Evolutionary conservation across 306 rosid species (phyloP).

Genomic region (Prunus davidiana): DNA sequence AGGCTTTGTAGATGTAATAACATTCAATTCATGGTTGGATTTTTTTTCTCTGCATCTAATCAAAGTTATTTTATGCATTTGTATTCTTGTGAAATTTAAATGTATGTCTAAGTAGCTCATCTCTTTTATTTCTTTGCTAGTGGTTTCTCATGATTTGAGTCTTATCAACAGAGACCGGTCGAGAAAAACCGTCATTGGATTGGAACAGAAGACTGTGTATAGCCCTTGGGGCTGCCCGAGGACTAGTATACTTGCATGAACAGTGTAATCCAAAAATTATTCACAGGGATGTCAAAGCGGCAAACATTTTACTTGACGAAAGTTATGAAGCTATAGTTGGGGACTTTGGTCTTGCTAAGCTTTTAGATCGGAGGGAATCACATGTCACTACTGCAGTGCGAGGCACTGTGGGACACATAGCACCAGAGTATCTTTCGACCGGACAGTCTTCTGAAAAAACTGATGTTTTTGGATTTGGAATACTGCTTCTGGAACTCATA

Average conservation of each 20-base stretch:
- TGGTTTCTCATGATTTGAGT: conserved; percentile 1
- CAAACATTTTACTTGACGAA: conserved; percentile 86
- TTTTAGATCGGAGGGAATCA: conserved; percentile 90
- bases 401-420: conserved; percentile 94
- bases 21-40: too few relatives aligned
- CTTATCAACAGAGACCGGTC: conserved; percentile 49
- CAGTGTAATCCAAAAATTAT: conserved; percentile 91
- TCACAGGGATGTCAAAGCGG: conserved; percentile 99
- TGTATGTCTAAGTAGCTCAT: background rate
- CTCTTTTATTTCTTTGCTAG: conserved; percentile 10
- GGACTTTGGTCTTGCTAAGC: conserved; percentile 96
- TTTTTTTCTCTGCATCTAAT: too few relatives aligned
- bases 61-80: too few relatives aligned
- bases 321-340: conserved; percentile 96
- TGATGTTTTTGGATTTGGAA: conserved; percentile 93
- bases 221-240: conserved; percentile 87
- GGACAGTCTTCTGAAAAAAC: conserved; percentile 97
- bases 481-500: conserved; percentile 82
- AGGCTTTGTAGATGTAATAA: background rate
- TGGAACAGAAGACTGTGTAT: conserved; percentile 78
- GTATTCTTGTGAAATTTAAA: background rate
- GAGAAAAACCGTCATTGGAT: conserved; percentile 76
- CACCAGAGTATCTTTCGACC: conserved; percentile 91
- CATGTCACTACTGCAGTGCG: conserved; percentile 97
- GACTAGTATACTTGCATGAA: conserved; percentile 88